Base-by-base conservation (phyloP, 2,329 filamentous ascomycete genomes). In the Beauveria scarabaeidicola region DNA sequence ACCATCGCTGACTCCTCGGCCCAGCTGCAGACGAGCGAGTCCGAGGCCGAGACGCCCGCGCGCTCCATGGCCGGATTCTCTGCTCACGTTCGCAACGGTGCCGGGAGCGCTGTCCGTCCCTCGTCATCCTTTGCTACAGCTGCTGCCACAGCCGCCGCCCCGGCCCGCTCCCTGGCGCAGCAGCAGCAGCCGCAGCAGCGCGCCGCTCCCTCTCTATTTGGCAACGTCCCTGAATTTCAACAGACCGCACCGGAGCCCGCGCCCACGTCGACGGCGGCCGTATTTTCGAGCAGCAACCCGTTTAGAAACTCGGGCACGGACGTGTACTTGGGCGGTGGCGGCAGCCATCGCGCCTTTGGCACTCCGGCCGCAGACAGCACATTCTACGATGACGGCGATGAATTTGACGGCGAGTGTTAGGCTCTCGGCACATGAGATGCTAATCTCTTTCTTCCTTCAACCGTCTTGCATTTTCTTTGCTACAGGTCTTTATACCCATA, bases 351-450 rank as follows among this genome's bases (percentile, higher is more conserved):
- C 25, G 44, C 29, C 32, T 44, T 47, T 59, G 17, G 46, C 52
- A 52, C 9, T 47, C 23, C 48, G 19, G 48, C 53, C 38, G 40
- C 51, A 32, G 36, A 57, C 3, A 47, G 40, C 29, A 25, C 52
- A 44, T 43, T 57, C 44, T 55, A 62, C 29, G 63, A 63, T 27
- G 69, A 69, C 17, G 63, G 64, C 43, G 65, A 68, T 21, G 2
- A 10, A 2, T 64, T 65, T 4, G 73, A 75, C 15, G 75, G 73
- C 46, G 75, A 77, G 64, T 69, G 72, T 59, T 77, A 66, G 53
- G 11, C 25, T 43, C 2, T 21, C 11, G 27, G 17, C 13, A 36
- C 3, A 53, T 2, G 5, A 43, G n/a, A 29, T 19, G 47, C 15
- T 13, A 13, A 17, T 19, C 4, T 7, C 17, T 32, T 51, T 17